A percentile compares a stretch with the other conserved stretches of the same genome.
phyloP scores from a whole-genome alignment of 768 basidiomycete genomes.

The Candolleomyces efflorescens region DNA sequence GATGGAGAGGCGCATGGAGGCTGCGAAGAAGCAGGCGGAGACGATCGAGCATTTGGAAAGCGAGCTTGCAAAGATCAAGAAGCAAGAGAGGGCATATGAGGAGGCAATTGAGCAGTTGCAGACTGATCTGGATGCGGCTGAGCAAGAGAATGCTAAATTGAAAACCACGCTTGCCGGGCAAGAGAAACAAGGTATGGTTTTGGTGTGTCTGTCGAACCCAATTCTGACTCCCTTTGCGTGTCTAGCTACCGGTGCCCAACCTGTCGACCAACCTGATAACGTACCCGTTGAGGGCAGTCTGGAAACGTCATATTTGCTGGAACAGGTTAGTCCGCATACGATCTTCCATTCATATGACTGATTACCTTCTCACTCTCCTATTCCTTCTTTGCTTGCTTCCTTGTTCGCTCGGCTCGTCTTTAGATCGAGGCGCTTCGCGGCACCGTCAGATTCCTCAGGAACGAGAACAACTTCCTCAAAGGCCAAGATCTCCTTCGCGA shows the following conservation, averaged over 20 bases:
- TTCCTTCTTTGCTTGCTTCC: no score
- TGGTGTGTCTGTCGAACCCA: not conserved
- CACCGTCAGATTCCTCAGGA: conserved; percentile 88
- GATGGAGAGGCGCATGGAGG: conserved; percentile 91
- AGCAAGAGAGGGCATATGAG: conserved; percentile 87
- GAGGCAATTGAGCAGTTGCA: conserved; percentile 94
- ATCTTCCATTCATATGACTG: not conserved
- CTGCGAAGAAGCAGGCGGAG: conserved; percentile 87
- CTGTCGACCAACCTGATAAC: conserved; percentile 50
- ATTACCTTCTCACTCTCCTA: not conserved
- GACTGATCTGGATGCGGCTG: conserved; percentile 78
- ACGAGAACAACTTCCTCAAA: conserved; percentile 90
- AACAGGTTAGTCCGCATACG: conserved; percentile 57
- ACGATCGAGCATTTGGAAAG: conserved; percentile 74
- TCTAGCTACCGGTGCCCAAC: conserved; percentile 43
- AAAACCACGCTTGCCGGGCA: conserved; percentile 62
- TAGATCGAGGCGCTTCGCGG: conserved; percentile 89
- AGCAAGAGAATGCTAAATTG: conserved; percentile 84
- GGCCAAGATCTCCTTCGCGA: conserved; percentile 87
- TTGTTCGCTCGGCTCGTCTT: no score
- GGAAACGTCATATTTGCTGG: conserved; percentile 83
- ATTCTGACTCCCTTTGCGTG: not conserved
- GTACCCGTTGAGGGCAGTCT: conserved; percentile 72
- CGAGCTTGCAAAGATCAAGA: conserved; percentile 74
- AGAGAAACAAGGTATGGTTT: conserved; percentile 63